A percentile compares a stretch with the other conserved stretches of the same genome.
Evolutionary conservation across 2,329 filamentous ascomycete species (phyloP).

Genomic region (Ceratocystis lukuohia): DNA sequence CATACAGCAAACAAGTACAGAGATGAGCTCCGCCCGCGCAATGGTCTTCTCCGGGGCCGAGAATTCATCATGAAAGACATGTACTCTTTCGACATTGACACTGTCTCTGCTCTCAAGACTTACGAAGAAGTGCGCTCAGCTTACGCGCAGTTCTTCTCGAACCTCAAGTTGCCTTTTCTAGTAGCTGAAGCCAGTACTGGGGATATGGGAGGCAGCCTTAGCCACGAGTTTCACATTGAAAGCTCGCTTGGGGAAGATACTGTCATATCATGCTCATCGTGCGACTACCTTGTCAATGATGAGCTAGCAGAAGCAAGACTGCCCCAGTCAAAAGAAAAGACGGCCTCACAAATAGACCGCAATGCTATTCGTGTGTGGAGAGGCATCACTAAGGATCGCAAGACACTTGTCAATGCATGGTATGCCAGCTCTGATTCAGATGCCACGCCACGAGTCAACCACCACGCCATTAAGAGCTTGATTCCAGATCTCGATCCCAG

Average conservation of each 20-base stretch:
- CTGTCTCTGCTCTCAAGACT: slow-evolving; percentile 58
- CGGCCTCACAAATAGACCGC: background rate
- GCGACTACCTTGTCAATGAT: slow-evolving; percentile 70
- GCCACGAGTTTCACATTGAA: slow-evolving; percentile 87
- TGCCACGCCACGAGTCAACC: slow-evolving; percentile 30
- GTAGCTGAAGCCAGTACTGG: slow-evolving; percentile 85
- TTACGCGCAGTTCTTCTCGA: slow-evolving; percentile 66
- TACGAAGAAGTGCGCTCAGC: slow-evolving; percentile 61
- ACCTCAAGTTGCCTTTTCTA: slow-evolving; percentile 69
- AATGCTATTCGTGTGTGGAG: slow-evolving; percentile 35
- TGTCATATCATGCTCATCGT: slow-evolving; percentile 60
- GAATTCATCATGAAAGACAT: slow-evolving; percentile 98
- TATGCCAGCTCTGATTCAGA: slow-evolving; percentile 33
- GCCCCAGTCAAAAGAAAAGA: background rate
- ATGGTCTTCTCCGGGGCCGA: slow-evolving; percentile 72
- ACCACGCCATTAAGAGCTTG: slow-evolving; percentile 50
- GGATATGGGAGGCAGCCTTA: slow-evolving; percentile 86
- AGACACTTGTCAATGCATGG: slow-evolving; percentile 56
- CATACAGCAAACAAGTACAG: slow-evolving; percentile 71
- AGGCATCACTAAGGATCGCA: slow-evolving; percentile 54
- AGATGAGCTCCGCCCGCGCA: slow-evolving; percentile 77
- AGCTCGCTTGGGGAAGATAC: slow-evolving; percentile 72
- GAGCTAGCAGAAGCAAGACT: slow-evolving; percentile 51
- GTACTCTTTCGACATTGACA: slow-evolving; percentile 76
- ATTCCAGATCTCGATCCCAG: slow-evolving; percentile 57